phyloP scores from a whole-genome alignment of 202 grass and related monocot genomes.

The Zizania palustris region DNA sequence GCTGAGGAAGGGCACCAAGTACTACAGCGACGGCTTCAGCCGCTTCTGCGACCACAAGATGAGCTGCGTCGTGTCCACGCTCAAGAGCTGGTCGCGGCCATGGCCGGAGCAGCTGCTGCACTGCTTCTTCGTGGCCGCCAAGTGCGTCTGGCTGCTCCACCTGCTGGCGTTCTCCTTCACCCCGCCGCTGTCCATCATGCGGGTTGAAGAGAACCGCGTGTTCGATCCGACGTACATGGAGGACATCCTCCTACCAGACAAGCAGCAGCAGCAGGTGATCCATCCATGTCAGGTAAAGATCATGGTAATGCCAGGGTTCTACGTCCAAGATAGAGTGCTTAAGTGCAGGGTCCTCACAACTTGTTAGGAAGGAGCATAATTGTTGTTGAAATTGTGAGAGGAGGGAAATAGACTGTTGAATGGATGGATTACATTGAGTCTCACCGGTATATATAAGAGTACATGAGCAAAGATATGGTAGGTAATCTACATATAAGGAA shows the following conservation, averaged over 20 bases:
- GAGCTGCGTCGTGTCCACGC: constrained; percentile 65
- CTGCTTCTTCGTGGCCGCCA: constrained; percentile 84
- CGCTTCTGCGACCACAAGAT: constrained; percentile 92
- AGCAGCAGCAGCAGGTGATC: constrained; percentile 43
- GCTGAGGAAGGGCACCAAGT: constrained; percentile 80
- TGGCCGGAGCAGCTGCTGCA: constrained; percentile 92
- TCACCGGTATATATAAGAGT: no score
- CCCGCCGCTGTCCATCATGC: constrained; percentile 62
- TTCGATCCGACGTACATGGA: constrained; percentile 92
- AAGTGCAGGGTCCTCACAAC: constrained; percentile 77
- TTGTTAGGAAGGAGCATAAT: background rate
- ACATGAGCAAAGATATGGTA: no score
- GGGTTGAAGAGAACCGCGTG: constrained; percentile 49
- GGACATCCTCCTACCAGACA: constrained; percentile 54
- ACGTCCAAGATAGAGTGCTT: constrained; percentile 74
- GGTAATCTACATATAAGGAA: no score
- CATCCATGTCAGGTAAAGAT: constrained; percentile 58
- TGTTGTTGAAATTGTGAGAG: no score
- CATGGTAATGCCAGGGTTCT: constrained; percentile 91
- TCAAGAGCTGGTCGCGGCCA: constrained; percentile 63
- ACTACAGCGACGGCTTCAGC: constrained; percentile 80
- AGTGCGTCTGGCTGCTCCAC: constrained; percentile 89
- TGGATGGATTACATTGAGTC: no score
- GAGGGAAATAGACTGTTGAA: no score
- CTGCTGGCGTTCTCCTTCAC: constrained; percentile 79